Evolutionary conservation across 2,329 filamentous ascomycete species (phyloP), one percentile per base, ranked within the genome.

Genomic region (Coccinonectria pachysandricola): DNA sequence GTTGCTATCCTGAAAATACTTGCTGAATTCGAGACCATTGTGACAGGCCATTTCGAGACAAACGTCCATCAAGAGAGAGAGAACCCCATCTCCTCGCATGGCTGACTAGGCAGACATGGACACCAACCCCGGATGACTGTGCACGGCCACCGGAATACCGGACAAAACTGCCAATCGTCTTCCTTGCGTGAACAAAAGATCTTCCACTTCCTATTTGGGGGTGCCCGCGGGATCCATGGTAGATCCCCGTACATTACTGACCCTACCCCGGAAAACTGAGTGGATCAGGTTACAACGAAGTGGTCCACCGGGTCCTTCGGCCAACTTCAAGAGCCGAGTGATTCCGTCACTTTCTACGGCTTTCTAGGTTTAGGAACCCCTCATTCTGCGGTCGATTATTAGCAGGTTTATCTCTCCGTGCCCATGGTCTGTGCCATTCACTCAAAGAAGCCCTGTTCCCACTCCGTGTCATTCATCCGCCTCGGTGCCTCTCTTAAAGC

Each of bases 331-430:
- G 19, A 7, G 19, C 8, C 5, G 19, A 8, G 19, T 21, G 10
- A 13, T 24, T 24, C 23, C 18, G 4, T 13, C 23, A 15, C 23
- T 18, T 24, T 24, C 23, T 12, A 24, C 23, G 11, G 12, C 15
- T 12, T 11, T 24, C 23, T 18, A 24, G 15, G 23, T 15, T 11
- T 15, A 24, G 15, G 9, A 24, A 24, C 12, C 23, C 23, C 23
- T 15, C n/a, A 24, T 12, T 24, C 10, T 18, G n/a, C n/a, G n/a
- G n/a, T n/a, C n/a, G n/a, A n/a, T n/a, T n/a, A n/a, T n/a, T n/a
- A n/a, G n/a, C n/a, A n/a, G n/a, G n/a, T n/a, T n/a, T n/a, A n/a
- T n/a, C n/a, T n/a, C n/a, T n/a, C n/a, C n/a, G n/a, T n/a, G n/a
- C n/a, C n/a, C n/a, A 7, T 18, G n/a, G 14, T 24, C 10, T 12